These are phyloP conservation scores for Colletotrichum tofieldiae DNA, from an alignment of 2,329 filamentous ascomycete genomes.

Conservation along the genomic window DNA sequence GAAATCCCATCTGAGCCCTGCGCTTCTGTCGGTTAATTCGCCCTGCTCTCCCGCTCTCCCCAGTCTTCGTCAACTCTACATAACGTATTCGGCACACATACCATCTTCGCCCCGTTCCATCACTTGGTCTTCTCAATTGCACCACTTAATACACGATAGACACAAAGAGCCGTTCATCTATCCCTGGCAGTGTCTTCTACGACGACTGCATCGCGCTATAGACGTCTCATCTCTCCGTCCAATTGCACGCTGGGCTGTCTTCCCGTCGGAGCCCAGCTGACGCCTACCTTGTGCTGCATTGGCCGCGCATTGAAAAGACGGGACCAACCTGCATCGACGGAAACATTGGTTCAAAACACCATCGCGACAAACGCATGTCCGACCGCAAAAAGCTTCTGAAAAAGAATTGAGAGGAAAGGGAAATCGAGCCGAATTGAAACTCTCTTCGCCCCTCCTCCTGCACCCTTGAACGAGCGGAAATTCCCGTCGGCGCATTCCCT, in stretches of 20 bases:
- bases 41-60: not conserved
- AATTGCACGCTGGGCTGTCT: not conserved
- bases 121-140: not conserved
- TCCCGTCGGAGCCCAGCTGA: not conserved
- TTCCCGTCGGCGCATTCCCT: not conserved
- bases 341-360: conserved; percentile 42
- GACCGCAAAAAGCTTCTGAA: conserved; percentile 23
- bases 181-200: not conserved
- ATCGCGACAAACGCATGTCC: conserved; percentile 39
- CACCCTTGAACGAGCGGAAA: conserved; percentile 1
- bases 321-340: conserved; percentile 30
- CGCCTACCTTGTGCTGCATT: conserved; percentile 18
- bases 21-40: conserved; percentile 25
- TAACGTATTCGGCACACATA: not conserved
- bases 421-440: conserved; percentile 9
- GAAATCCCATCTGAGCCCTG: conserved; percentile 34
- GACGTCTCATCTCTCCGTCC: not conserved
- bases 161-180: not conserved
- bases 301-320: conserved; percentile 25
- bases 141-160: not conserved
- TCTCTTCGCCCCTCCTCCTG: not conserved
- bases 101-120: not conserved
- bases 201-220: not conserved
- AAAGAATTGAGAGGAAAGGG: not conserved
- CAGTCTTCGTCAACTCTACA: not conserved